Base-by-base conservation (phyloP, 805 yeast species). In the Candida oleophila region DNA sequence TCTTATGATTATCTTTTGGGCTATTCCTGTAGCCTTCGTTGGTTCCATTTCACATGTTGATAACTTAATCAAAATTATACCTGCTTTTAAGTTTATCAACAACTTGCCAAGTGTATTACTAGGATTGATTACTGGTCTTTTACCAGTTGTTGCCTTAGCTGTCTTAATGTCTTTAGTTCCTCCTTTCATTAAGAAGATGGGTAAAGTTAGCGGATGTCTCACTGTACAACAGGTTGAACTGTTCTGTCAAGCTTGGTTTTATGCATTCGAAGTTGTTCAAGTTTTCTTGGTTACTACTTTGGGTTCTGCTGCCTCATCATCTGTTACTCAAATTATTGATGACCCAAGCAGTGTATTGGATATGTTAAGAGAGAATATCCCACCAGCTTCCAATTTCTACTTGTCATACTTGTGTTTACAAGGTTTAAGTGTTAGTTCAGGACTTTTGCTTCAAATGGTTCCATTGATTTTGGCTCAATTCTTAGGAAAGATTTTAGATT, bases 341-440 rank as follows among this genome's bases (percentile, higher is more conserved):
- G 68, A 85, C 40, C 97, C 97, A 20, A 48, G 71, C 1, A 57
- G 70, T 20, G 96, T 95, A n/a, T 79, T 89, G 86, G 65, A 74
- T 8, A 67, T 91, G 49, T 74, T 92, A 56, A 86, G 95, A 5
- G 65, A 71, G 38, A 85, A 89, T 51, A 73, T 92, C 54, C 99
- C 99, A 48, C 86, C 84, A 55, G 87, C 98, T 14, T 82, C 96
- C 15, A 92, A 91, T 69, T 92, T 92, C 66, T 92, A 88, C 75
- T 85, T 92, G 54, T 73, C 86, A 20, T 92, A 87, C 68, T 80
- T 89, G 66, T 65, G 90, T 50, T 76, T 92, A 55, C 88, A 85
- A 68, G 97, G 97, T 46, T 73, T 92, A 53, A 71, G 90, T 3
- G 71, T 85, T 42, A 82, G 95, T 33, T 82, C 91, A n/a, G 89